Conservation (phyloP, 2,329 filamentous ascomycete genomes). For the Berkeleyomyces rouxiae region DNA sequence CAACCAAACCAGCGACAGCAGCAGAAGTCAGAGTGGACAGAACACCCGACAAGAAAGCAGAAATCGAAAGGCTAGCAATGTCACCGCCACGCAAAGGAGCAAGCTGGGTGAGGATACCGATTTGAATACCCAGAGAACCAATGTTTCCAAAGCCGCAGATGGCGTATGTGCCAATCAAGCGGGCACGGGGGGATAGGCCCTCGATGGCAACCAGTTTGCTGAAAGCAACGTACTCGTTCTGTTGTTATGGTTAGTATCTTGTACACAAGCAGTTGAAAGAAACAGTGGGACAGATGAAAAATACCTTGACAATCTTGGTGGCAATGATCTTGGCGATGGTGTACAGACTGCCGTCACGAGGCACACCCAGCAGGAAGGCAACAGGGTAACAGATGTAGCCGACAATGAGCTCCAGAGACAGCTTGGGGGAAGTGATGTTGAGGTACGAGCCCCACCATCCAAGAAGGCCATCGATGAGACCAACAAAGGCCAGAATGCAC, state of each 20-base stretch:
- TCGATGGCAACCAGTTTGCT: slow-evolving; percentile 36
- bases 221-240: slow-evolving; percentile 71
- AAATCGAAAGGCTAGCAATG: slow-evolving; percentile 58
- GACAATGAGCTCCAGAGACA: slow-evolving; percentile 55
- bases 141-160: slow-evolving; percentile 77
- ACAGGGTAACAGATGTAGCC: slow-evolving; percentile 66
- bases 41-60: slow-evolving; percentile 61
- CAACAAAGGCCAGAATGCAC: slow-evolving; percentile 65
- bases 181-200: slow-evolving; percentile 49
- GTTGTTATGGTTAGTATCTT: slow-evolving; percentile 30
- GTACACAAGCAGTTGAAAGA: slow-evolving; percentile 17
- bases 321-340: slow-evolving; percentile 67
- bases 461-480: slow-evolving; percentile 56
- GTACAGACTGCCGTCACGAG: slow-evolving; percentile 46
- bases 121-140: slow-evolving; percentile 74
- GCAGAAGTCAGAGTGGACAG: slow-evolving; percentile 66
- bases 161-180: slow-evolving; percentile 71
- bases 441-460: slow-evolving; percentile 74
- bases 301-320: slow-evolving; percentile 57
- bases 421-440: slow-evolving; percentile 46
- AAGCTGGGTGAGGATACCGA: slow-evolving; percentile 71
- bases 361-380: slow-evolving; percentile 67
- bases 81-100: slow-evolving; percentile 58
- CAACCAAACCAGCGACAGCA: slow-evolving; percentile 58
- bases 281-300: background rate